Evolutionary conservation across 164 flowering plant genomes (phyloP).

Genomic region (Santalum album): DNA sequence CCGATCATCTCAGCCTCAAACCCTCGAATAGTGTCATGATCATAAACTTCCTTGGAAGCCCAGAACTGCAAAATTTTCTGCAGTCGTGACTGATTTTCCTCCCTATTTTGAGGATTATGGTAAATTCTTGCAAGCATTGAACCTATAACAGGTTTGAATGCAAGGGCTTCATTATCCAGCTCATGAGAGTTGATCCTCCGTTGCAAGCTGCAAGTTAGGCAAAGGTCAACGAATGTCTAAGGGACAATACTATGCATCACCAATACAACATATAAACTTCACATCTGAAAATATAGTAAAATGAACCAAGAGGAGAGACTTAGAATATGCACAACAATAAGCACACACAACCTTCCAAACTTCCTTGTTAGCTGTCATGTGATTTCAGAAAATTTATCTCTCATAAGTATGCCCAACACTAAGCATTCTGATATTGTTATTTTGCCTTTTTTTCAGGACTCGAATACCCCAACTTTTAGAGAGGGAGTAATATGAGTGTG

Average conservation of each 20-base stretch:
- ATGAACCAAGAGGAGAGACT: no score
- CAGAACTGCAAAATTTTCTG: constrained; percentile 91
- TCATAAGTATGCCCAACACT: no score
- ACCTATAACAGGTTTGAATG: constrained; percentile 85
- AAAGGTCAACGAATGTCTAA: constrained; percentile 8
- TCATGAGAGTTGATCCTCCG: constrained; percentile 61
- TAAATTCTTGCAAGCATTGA: constrained; percentile 88
- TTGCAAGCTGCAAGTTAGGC: constrained; percentile 60
- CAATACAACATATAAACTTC: neutral
- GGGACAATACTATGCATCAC: neutral
- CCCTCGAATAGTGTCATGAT: constrained; percentile 59
- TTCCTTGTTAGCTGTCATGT: no score
- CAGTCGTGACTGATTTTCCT: constrained; percentile 79
- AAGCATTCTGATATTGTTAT: no score
- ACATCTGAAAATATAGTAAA: no score
- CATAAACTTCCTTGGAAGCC: constrained; percentile 96
- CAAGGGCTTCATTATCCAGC: constrained; percentile 92
- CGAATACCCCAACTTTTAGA: no score
- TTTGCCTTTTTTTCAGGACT: no score
- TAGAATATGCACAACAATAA: no score
- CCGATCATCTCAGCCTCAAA: constrained; percentile 83
- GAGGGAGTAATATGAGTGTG: no score
- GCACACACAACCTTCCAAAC: no score
- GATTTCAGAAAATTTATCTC: no score
- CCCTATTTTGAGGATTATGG: constrained; percentile 85